Base-by-base conservation (phyloP, 331 rosid species). In the Phaseolus coccineus region DNA sequence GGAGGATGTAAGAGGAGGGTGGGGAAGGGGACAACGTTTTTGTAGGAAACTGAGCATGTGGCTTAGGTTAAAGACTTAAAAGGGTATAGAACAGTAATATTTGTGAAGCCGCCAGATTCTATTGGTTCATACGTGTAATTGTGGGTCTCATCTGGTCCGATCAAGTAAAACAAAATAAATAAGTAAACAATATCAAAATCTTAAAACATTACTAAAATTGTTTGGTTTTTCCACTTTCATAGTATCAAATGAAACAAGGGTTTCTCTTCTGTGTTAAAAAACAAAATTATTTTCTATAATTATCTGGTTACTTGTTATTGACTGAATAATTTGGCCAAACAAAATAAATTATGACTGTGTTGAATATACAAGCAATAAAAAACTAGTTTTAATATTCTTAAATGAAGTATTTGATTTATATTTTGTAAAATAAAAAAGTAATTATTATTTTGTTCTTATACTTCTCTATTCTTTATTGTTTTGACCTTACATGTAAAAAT, bases 1-100 rank as follows among this genome's bases (percentile, higher is more conserved):
- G 33, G 30, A 37, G 16, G 47, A 65, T 63, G 47, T 16, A 35
- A 16, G 47, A 16, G 10, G 15, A 40, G 37, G 35, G 61, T 51
- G 68, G 35, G 51, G 52, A 57, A 81, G 74, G 76, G 39, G 69
- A 47, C 30, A 70, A 79, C 79, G 80, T 74, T 91, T 87, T 84
- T 84, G 97, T 73, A 87, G 89, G 82, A 77, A 72, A 39, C 61
- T 63, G 52, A 70, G 77, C 78, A 48, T 77, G 53, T 66, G 81
- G 33, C 19, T 39, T 86, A 81, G 90, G 90, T 90, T 82, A 82
- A 52, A 40, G 70, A 55, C 30, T 55, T 55, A 0, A 8, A 55
- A 55, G 56, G 58, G 59, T 37, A 22, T 51, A 8, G 57, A 63
- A 67, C 6, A 65, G 71, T 16, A 65, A 65, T 37, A 35, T 13